phyloP scores from a whole-genome alignment of 31 red algal species.

The Porphyra umbilicalis region DNA sequence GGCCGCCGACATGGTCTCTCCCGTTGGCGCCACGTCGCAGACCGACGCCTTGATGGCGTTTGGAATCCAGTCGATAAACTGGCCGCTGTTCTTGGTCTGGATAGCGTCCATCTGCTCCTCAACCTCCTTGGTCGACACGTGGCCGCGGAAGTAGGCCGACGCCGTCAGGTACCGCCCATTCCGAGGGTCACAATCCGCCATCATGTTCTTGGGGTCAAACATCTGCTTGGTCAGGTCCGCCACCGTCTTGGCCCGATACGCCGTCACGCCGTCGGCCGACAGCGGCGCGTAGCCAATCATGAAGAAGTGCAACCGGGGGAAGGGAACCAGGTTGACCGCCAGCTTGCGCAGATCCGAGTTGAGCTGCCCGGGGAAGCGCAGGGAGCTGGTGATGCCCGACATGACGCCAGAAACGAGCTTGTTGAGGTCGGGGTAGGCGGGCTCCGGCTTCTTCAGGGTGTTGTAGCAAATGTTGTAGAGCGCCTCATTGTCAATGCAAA shows the following conservation, averaged over 20 bases:
- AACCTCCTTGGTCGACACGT: conserved; percentile 95
- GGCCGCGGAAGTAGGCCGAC: conserved; percentile 95
- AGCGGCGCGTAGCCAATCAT: conserved; percentile 85
- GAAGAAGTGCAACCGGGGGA: conserved; percentile 99
- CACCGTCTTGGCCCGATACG: conserved; percentile 70
- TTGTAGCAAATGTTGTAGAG: conserved; percentile 88
- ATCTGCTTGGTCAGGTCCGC: conserved; percentile 92
- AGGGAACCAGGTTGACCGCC: conserved; percentile 93
- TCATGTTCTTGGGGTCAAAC: conserved; percentile 94
- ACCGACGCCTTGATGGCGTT: conserved; percentile 97
- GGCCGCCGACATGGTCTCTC: conserved; percentile 73
- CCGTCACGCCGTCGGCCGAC: conserved; percentile 42
- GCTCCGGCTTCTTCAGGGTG: conserved; percentile 70
- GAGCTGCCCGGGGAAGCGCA: conserved; percentile 98
- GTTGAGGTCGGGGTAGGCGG: conserved; percentile 89
- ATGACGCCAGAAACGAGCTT: conserved; percentile 92
- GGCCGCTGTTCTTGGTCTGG: conserved; percentile 91
- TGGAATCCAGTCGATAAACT: conserved; percentile 99
- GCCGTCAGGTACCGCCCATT: conserved; percentile 96
- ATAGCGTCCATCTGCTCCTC: conserved; percentile 93
- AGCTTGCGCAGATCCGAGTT: conserved; percentile 96
- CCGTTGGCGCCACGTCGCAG: conserved; percentile 83
- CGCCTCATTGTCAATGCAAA: conserved; percentile 98
- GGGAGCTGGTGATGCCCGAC: conserved; percentile 94
- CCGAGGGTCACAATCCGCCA: conserved; percentile 92